These are phyloP conservation scores for Suillus spraguei DNA, from an alignment of 768 basidiomycete species.

Conservation along the genomic window DNA sequence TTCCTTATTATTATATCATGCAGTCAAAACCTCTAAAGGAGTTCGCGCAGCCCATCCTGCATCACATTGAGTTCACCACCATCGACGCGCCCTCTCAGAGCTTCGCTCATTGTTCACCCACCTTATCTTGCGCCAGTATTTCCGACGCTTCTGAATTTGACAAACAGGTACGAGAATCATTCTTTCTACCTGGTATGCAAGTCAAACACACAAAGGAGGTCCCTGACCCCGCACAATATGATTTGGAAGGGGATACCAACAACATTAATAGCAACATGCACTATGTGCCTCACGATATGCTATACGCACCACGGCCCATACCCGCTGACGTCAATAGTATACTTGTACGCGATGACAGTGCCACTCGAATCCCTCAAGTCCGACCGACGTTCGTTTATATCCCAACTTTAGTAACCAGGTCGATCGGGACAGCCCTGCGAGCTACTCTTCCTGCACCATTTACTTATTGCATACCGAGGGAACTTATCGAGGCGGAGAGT, in stretches of 20 bases:
- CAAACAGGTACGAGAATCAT: not conserved
- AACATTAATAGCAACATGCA: not conserved
- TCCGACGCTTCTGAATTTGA: not conserved
- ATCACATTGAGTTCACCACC: not conserved
- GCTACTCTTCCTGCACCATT: constrained; percentile 23
- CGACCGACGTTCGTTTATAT: not conserved
- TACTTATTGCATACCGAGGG: constrained; percentile 21
- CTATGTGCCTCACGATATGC: not conserved
- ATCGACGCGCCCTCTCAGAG: not conserved
- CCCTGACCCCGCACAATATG: not conserved
- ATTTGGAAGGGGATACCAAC: not conserved
- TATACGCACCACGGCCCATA: not conserved
- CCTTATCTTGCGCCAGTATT: not conserved
- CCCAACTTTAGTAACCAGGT: not conserved
- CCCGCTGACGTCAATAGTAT: not conserved
- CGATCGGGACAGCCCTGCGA: not conserved
- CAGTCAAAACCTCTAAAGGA: not conserved
- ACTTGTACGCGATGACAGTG: not conserved
- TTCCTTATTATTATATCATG: not conserved
- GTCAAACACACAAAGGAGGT: not conserved
- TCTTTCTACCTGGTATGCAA: not conserved
- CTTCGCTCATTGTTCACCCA: not conserved
- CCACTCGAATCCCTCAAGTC: not conserved
- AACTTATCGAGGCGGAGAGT: not conserved
- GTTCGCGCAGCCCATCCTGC: not conserved